These are phyloP conservation scores for Diplodia seriata DNA, from an alignment of 2,329 filamentous ascomycete species.

Conservation along the genomic window DNA sequence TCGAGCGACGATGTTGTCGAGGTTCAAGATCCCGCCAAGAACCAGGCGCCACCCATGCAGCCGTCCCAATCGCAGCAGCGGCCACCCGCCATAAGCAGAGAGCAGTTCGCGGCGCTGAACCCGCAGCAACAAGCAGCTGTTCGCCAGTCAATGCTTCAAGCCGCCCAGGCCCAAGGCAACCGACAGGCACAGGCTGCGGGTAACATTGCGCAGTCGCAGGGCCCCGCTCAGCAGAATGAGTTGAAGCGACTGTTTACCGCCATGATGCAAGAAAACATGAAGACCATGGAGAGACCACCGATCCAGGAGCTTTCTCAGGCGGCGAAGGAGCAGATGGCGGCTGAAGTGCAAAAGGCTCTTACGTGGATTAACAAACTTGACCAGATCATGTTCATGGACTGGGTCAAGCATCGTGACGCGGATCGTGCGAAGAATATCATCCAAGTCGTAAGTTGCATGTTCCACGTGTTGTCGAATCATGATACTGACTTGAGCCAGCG, in stretches of 20 bases:
- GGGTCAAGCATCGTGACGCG: slow-evolving; percentile 19
- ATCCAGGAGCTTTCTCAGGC: slow-evolving; percentile 38
- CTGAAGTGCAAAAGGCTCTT: slow-evolving; percentile 21
- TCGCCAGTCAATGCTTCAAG: slow-evolving; percentile 24
- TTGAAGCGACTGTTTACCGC: slow-evolving; percentile 38
- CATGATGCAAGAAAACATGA: slow-evolving; percentile 43
- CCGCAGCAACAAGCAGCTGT: slow-evolving; percentile 41
- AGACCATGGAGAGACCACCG: slow-evolving; percentile 36
- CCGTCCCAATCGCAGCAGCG: slow-evolving; percentile 44
- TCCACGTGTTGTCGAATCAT: background rate
- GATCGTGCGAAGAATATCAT: slow-evolving; percentile 14
- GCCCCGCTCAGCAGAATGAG: slow-evolving; percentile 18
- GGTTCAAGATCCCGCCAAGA: slow-evolving; percentile 43
- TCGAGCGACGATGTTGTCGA: slow-evolving; percentile 52
- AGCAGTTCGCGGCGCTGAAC: slow-evolving; percentile 45
- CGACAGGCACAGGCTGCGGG: slow-evolving; percentile 20
- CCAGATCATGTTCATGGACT: slow-evolving; percentile 23
- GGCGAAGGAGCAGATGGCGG: slow-evolving; percentile 40
- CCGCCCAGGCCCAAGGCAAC: slow-evolving; percentile 33
- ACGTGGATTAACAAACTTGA: slow-evolving; percentile 25
- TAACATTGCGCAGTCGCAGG: slow-evolving; percentile 10
- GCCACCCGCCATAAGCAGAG: slow-evolving; percentile 41
- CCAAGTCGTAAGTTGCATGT: slow-evolving; percentile 2
- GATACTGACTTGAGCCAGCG: slow-evolving; percentile 4
- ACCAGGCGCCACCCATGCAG: slow-evolving; percentile 48